A percentile compares a stretch with the other conserved stretches of the same genome.
phyloP scores from a whole-genome alignment of 352 stramenopile species.

The Globisporangium ultimum region DNA sequence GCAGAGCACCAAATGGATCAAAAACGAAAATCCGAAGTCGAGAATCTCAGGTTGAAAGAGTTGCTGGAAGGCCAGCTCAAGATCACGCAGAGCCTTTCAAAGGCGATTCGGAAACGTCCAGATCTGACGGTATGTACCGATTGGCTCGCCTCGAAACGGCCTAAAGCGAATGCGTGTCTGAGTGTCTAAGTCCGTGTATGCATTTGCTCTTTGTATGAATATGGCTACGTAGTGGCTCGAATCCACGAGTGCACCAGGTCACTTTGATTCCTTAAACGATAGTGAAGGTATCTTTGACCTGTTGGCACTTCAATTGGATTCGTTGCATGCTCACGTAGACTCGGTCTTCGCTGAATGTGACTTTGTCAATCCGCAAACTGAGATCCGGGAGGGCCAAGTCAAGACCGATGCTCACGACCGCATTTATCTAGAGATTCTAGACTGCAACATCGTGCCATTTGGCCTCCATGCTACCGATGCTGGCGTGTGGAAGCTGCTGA shows the following conservation, averaged over 20 bases:
- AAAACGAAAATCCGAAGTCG: conserved; percentile 21
- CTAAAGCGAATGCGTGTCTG: too few relatives aligned
- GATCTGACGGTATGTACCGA: background rate
- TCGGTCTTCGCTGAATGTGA: background rate
- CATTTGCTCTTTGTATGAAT: background rate
- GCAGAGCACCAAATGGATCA: conserved; percentile 23
- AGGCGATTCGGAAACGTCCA: conserved; percentile 30
- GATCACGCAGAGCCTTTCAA: conserved; percentile 43
- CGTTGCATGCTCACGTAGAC: background rate
- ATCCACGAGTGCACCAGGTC: background rate
- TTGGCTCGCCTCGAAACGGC: too few relatives aligned
- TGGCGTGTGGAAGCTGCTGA: conserved; percentile 10
- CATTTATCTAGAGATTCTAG: conserved; percentile 8
- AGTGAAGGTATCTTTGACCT: conserved; percentile 4
- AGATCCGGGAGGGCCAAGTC: conserved; percentile 1
- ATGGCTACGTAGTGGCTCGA: conserved; percentile 6
- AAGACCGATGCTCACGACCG: background rate
- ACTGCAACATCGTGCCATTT: conserved; percentile 4
- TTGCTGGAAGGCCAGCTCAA: conserved; percentile 42
- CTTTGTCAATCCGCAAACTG: background rate
- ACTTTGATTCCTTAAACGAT: background rate
- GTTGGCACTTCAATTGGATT: background rate
- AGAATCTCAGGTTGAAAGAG: conserved; percentile 25
- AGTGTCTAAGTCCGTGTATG: too few relatives aligned
- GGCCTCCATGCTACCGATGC: background rate